Evolutionary conservation across 192 early-diverging fungal genomes (phyloP), one percentile per base, ranked within the genome.

Genomic region (Coemansia sp.): DNA sequence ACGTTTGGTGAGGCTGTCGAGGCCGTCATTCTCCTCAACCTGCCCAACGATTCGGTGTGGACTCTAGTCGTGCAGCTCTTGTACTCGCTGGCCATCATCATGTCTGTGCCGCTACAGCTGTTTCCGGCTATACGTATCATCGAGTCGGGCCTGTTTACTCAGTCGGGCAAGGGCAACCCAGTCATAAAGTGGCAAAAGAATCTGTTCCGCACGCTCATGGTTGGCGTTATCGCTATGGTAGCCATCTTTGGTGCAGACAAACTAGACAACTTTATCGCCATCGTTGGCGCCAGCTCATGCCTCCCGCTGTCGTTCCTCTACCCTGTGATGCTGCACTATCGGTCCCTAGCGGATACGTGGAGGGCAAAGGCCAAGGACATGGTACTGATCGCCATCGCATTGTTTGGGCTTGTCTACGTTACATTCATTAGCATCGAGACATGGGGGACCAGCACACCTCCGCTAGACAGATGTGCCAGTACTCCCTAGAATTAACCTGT

Each of bases 71-170:
- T 97, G 39, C 93, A 97, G 72, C 81, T 85, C 43, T 65, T 97
- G 7, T 97, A 98, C 70, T 89, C 91, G 32, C 74, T 97, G 44
- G 94, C 95, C 19, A 98, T 98, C 62, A 86, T 93, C 77, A 81
- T 97, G 24, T 94, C 93, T 8, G 94, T 95, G 46, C 95, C 95
- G 2, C 79, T 98, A 36, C 90, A 90, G 44, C 82, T 95, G 46
- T 98, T 97, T 76, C 94, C 95, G 0, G 90, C 92, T 8, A 93
- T 95, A 60, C 88, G 92, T 57, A 98, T 98, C 67, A 88, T 88
- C 57, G 94, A 98, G 64, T 87, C 86, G 36, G 92, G 85, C 15
- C 41, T 95, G n/a, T 95, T 95, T 55, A 76, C 86, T 8, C 78
- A 85, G 64, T 90, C 88, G 19, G 95, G 95, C 52, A 95, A 95